These are phyloP conservation scores for Termitomyces sp. DNA, from an alignment of 768 basidiomycete species.

Conservation along the genomic window DNA sequence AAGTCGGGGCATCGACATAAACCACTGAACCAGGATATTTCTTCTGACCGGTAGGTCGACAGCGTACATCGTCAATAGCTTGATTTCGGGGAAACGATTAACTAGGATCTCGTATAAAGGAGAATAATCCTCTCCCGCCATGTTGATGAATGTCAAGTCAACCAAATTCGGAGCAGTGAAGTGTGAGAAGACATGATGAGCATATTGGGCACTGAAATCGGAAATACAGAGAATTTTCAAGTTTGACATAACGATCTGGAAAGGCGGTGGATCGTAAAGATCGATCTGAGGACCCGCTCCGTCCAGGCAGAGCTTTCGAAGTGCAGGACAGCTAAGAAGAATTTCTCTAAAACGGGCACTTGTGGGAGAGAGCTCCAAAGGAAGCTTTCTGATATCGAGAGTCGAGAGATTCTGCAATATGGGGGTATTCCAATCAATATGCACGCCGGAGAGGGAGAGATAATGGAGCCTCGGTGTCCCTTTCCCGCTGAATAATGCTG, in stretches of 20 bases:
- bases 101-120: conserved; percentile 42
- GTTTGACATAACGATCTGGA: conserved; percentile 41
- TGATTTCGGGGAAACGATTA: conserved; percentile 45
- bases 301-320: conserved; percentile 55
- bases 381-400: conserved; percentile 61
- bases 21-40: conserved; percentile 40
- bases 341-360: conserved; percentile 48
- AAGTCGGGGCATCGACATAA: conserved; percentile 55
- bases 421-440: conserved; percentile 54
- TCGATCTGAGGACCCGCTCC: conserved; percentile 51
- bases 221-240: conserved; percentile 54
- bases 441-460: conserved; percentile 53
- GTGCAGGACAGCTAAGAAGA: conserved; percentile 39
- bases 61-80: conserved; percentile 47
- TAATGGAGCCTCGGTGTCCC: conserved; percentile 39
- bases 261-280: conserved; percentile 13
- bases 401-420: conserved; percentile 49
- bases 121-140: conserved; percentile 46
- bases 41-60: conserved; percentile 26
- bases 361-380: conserved; percentile 46
- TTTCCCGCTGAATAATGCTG: conserved; percentile 48
- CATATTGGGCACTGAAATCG: conserved; percentile 46
- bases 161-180: conserved; percentile 53
- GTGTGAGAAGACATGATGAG: conserved; percentile 39
- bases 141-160: conserved; percentile 53